A percentile compares a stretch with the other conserved stretches of the same genome.
These are phyloP conservation scores for Crithidia fasciculata DNA, from an alignment of 208 protist genomes.

Conservation along the genomic window DNA sequence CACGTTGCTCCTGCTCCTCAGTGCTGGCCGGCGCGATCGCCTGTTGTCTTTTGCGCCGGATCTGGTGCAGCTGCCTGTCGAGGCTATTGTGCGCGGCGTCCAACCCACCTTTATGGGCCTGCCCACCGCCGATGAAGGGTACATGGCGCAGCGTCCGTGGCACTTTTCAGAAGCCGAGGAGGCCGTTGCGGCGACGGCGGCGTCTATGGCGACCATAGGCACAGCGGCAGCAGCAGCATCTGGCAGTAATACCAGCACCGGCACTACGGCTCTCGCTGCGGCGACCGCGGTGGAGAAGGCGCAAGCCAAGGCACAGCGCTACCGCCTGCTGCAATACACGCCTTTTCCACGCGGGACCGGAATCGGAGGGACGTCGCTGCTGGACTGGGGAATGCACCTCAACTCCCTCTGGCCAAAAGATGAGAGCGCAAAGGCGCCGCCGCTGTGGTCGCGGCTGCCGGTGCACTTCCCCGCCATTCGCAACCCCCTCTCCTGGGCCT, in stretches of 20 bases:
- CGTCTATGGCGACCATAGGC: neutral
- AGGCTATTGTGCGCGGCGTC: neutral
- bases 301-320: slow-evolving; percentile 12
- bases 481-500: slow-evolving; percentile 75
- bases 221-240: too few relatives aligned
- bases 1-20: neutral
- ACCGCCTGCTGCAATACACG: slow-evolving; percentile 39
- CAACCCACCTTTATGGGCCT: slow-evolving; percentile 13
- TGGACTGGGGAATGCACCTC: slow-evolving; percentile 76
- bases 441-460: slow-evolving; percentile 33
- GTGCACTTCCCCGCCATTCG: slow-evolving; percentile 35
- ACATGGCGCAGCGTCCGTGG: slow-evolving; percentile 22
- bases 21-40: slow-evolving; percentile 18
- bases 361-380: slow-evolving; percentile 54
- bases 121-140: slow-evolving; percentile 15
- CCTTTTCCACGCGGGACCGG: slow-evolving; percentile 51
- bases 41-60: slow-evolving; percentile 51
- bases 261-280: neutral
- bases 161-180: slow-evolving; percentile 20
- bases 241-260: too few relatives aligned
- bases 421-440: neutral
- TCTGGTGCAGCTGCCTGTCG: slow-evolving; percentile 29
- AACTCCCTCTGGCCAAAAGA: slow-evolving; percentile 24
- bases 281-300: neutral
- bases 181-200: neutral